These are phyloP conservation scores for Globisporangium recalcitrans DNA, from an alignment of 352 stramenopile genomes.

Conservation along the genomic window DNA sequence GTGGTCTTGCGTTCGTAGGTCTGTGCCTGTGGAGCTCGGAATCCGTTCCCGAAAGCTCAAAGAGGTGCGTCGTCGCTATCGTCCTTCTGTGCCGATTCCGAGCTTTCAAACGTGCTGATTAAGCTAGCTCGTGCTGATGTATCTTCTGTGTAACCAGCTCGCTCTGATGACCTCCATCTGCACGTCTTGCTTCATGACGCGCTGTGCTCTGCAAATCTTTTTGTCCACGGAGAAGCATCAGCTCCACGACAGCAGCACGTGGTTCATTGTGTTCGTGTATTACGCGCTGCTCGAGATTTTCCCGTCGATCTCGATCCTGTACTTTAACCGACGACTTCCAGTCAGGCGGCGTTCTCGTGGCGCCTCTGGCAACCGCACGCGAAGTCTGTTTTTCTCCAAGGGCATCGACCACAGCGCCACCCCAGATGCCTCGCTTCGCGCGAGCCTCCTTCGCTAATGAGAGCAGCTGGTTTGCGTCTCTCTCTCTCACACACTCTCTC, in stretches of 20 bases:
- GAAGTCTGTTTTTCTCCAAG: constrained; percentile 48
- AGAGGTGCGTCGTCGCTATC: constrained; percentile 29
- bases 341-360: constrained; percentile 26
- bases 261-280: constrained; percentile 76
- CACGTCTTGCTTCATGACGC: constrained; percentile 76
- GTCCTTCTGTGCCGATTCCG: not conserved
- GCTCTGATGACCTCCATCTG: constrained; percentile 78
- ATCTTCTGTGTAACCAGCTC: constrained; percentile 21
- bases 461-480: not conserved
- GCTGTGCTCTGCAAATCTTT: constrained; percentile 64
- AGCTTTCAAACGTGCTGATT: not conserved
- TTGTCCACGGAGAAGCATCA: constrained; percentile 67
- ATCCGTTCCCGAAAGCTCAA: constrained; percentile 82
- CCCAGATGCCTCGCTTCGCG: constrained; percentile 27
- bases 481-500: too few relatives aligned
- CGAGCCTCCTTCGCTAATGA: constrained; percentile 38
- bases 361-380: constrained; percentile 3
- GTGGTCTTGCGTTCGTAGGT: constrained; percentile 25
- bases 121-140: not conserved
- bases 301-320: constrained; percentile 68
- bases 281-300: constrained; percentile 80
- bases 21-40: constrained; percentile 72
- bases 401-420: constrained; percentile 11
- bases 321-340: constrained; percentile 80
- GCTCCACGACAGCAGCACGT: constrained; percentile 70